Conservation (phyloP, 345 rosid species). For the Rhizophora apiculata region DNA sequence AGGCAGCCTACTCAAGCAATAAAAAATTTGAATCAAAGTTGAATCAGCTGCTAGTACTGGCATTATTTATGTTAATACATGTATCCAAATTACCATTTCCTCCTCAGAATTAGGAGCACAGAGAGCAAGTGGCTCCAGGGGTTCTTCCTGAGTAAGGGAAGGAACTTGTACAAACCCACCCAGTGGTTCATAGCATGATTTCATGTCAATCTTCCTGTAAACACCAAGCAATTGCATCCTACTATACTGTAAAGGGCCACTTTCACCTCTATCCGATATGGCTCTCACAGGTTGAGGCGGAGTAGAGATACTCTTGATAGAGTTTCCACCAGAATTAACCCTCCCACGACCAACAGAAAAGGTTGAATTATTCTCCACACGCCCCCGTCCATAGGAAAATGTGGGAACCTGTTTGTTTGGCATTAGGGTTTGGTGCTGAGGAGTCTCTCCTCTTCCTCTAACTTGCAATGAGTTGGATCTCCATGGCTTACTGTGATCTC, state of each 20-base stretch:
- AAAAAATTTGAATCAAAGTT: constrained; percentile 1
- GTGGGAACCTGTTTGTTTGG: constrained; percentile 62
- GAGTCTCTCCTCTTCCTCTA: constrained; percentile 73
- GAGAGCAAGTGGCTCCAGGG: constrained; percentile 74
- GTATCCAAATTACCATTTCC: constrained; percentile 59
- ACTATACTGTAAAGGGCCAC: constrained; percentile 58
- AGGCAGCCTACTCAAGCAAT: constrained; percentile 44
- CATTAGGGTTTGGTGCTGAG: constrained; percentile 48
- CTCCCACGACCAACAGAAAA: constrained; percentile 74
- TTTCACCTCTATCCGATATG: constrained; percentile 51
- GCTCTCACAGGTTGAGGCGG: constrained; percentile 46
- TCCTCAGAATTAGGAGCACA: constrained; percentile 70
- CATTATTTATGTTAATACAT: constrained; percentile 13
- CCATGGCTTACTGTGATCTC: constrained; percentile 76
- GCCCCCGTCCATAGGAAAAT: constrained; percentile 65
- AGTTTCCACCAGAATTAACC: constrained; percentile 49
- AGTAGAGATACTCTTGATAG: constrained; percentile 27
- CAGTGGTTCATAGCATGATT: constrained; percentile 30
- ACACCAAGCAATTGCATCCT: constrained; percentile 76
- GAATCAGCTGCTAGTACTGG: constrained; percentile 16
- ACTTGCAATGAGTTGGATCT: constrained; percentile 60
- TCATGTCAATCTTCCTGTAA: constrained; percentile 62
- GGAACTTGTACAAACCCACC: constrained; percentile 65
- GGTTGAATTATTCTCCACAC: constrained; percentile 53
- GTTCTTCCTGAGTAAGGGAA: constrained; percentile 68